Percentiles rank a stretch among this genome's conserved stretches.
phyloP scores from a whole-genome alignment of 257 asterid species.

The Penstemon davidsonii region DNA sequence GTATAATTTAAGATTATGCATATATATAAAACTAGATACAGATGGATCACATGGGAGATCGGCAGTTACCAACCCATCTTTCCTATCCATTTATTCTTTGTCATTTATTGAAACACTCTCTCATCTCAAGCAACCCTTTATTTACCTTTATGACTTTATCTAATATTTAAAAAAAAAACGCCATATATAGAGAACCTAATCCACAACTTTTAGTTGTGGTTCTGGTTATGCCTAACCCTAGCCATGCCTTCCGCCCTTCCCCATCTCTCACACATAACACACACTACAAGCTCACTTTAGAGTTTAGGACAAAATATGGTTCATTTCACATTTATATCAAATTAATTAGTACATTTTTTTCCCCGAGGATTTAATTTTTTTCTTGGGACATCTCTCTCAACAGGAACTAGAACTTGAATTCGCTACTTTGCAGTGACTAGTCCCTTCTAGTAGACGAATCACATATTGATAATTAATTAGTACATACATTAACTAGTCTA shows the following conservation, averaged over 20 bases:
- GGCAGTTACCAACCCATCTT: constrained; percentile 64
- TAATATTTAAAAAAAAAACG: constrained; percentile 15
- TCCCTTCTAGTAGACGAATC: too few relatives aligned
- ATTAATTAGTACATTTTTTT: too few relatives aligned
- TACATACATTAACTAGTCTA: too few relatives aligned
- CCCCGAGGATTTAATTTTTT: too few relatives aligned
- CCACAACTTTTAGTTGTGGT: constrained; percentile 57
- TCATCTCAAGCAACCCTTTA: constrained; percentile 14
- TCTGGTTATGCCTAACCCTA: constrained; percentile 47
- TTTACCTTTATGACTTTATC: not conserved
- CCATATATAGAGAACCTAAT: constrained; percentile 46
- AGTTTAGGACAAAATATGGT: not conserved
- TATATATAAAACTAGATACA: constrained; percentile 25
- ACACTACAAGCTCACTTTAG: not conserved
- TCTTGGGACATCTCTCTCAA: too few relatives aligned
- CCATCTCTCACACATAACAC: not conserved
- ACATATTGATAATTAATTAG: too few relatives aligned
- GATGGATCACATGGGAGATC: constrained; percentile 39
- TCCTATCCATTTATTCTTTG: constrained; percentile 59
- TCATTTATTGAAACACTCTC: constrained; percentile 45
- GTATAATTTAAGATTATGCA: constrained; percentile 8
- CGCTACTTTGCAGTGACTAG: too few relatives aligned
- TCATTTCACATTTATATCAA: too few relatives aligned
- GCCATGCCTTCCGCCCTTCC: constrained; percentile 24
- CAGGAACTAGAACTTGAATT: too few relatives aligned